phyloP scores from a whole-genome alignment of 192 early-diverging fungal species.

The Phlyctochytrium planicorne region DNA sequence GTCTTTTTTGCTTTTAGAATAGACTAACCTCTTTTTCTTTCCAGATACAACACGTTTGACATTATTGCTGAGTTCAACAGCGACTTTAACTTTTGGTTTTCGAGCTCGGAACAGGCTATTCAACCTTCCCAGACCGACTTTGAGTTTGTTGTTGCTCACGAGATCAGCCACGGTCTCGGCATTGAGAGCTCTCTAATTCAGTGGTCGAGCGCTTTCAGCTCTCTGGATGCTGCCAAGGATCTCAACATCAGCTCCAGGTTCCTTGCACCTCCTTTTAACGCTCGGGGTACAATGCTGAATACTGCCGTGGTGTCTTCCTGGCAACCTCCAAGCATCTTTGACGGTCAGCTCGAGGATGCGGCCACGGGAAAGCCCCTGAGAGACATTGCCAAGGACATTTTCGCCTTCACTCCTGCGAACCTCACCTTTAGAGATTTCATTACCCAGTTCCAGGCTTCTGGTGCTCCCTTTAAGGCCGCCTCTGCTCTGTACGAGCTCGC shows the following conservation, averaged over 20 bases:
- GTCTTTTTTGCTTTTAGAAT: too few species aligned
- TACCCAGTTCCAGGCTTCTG: slow-evolving; percentile 1
- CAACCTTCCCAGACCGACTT: slow-evolving; percentile 34
- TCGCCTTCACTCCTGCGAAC: not conserved
- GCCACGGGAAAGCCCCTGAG: not conserved
- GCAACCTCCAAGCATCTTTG: slow-evolving; percentile 22
- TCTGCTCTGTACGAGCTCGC: not conserved
- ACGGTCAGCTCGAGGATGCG: slow-evolving; percentile 20
- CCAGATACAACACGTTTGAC: slow-evolving; percentile 21
- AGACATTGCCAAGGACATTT: not conserved
- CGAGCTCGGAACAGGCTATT: slow-evolving; percentile 14
- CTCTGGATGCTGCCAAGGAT: slow-evolving; percentile 2
- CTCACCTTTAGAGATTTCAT: not conserved
- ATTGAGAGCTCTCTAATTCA: slow-evolving; percentile 28
- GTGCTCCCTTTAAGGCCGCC: not conserved
- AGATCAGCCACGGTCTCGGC: slow-evolving; percentile 44
- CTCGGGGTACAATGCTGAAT: slow-evolving; percentile 6
- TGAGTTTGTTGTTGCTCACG: slow-evolving; percentile 37
- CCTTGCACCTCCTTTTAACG: slow-evolving; percentile 31
- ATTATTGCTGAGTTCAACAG: slow-evolving; percentile 39
- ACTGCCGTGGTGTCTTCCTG: slow-evolving; percentile 22
- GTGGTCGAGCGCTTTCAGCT: slow-evolving; percentile 9
- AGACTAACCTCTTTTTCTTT: too few species aligned
- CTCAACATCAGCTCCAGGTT: slow-evolving; percentile 11
- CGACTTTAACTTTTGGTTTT: slow-evolving; percentile 26